Evolutionary conservation across 2,329 filamentous ascomycete genomes (phyloP), one percentile per base, ranked within the genome.

Genomic region (Penicillium sp.): DNA sequence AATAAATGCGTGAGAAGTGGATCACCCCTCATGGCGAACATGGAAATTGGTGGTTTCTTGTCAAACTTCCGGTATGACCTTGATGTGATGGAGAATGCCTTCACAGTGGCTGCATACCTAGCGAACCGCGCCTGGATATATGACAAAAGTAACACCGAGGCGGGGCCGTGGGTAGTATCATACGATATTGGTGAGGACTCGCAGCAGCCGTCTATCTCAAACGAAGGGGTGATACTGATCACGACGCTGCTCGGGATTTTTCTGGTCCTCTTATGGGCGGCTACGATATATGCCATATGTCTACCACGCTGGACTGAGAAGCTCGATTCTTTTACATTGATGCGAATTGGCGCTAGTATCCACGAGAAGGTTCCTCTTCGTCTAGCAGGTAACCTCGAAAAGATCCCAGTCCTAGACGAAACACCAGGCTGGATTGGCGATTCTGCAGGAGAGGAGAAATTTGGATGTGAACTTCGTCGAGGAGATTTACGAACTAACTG

Each of bases 1-100:
- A 11, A 71, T 4, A 61, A 23, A 18, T 63, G 55, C 1, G 51
- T 34, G 52, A 73, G 70, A 1, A 72, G 54, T 2, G 57, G 49
- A 7, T 54, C 59, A 2, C 59, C 58, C 19, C 60, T 11, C 5
- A 5, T 2, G 7, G 36, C 23, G 5, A 10, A 7, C 18, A 21
- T 39, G 16, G 36, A 39, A 37, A 37, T 37, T 37, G 34, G 34
- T 18, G 34, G 5, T 11, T 39, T 21, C 36, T 10, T 39, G 18
- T 21, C 36, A 10, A 39, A 14, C 18, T 39, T 39, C 36, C 5
- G 36, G 18, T 11, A 21, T 5, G 36, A 21, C 10, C 36, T 39
- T 7, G 3, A 39, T 3, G 5, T 10, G 18, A 39, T 39, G 3
- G 36, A 21, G 18, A 11, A 39, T 39, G 36, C 18, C 36, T 39